phyloP scores from a whole-genome alignment of 805 yeast genomes.

The Priceomyces haplophilus region DNA sequence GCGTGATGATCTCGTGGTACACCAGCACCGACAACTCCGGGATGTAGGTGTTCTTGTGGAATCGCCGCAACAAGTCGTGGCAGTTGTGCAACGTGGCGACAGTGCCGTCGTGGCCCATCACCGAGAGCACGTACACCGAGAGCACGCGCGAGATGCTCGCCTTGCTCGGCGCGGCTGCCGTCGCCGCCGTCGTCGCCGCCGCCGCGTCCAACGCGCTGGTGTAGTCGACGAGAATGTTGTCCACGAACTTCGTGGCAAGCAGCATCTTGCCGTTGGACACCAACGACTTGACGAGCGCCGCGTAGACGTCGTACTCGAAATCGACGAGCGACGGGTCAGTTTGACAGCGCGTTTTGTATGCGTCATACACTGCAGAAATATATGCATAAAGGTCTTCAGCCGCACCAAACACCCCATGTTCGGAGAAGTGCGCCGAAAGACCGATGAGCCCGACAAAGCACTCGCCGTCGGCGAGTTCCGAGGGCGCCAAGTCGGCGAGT shows the following conservation, averaged over 20 bases:
- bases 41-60: conserved; percentile 28
- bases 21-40: conserved; percentile 34
- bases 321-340: conserved; percentile 16
- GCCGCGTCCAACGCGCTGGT: conserved; percentile 22
- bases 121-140: conserved; percentile 41
- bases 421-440: conserved; percentile 23
- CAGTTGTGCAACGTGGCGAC: conserved; percentile 19
- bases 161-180: conserved; percentile 16
- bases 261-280: conserved; percentile 48
- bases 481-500: conserved; percentile 11
- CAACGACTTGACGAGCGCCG: conserved; percentile 50
- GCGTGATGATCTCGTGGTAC: conserved; percentile 30
- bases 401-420: conserved; percentile 13
- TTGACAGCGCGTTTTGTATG: conserved; percentile 26
- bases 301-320: conserved; percentile 49
- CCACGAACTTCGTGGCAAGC: conserved; percentile 55
- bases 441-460: conserved; percentile 38
- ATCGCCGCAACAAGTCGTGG: conserved; percentile 23
- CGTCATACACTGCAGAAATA: conserved; percentile 24
- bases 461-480: conserved; percentile 20
- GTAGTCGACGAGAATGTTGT: conserved; percentile 48
- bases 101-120: conserved; percentile 6
- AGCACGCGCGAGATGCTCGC: conserved; percentile 37
- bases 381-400: conserved; percentile 23
- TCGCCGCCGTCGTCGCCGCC: too few species aligned